Evolutionary conservation across 257 asterid species (phyloP).

Genomic region (Nyctanthes arbortristis): DNA sequence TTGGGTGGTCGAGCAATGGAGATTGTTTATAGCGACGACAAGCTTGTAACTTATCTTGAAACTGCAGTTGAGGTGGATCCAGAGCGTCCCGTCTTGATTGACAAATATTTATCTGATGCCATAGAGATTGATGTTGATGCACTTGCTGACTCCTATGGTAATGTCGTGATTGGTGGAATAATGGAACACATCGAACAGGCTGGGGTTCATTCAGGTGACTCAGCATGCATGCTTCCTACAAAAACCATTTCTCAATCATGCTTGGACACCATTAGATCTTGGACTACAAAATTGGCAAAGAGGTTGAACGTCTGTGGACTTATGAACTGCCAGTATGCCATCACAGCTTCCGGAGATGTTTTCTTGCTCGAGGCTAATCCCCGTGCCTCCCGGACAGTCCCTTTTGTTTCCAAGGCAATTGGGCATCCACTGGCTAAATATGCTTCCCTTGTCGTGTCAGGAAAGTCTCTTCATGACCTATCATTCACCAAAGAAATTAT

Average conservation of each 20-base stretch:
- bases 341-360: conserved; percentile 77
- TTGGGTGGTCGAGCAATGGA: conserved; percentile 99
- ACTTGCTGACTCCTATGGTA: conserved; percentile 45
- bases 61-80: conserved; percentile 98
- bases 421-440: conserved; percentile 96
- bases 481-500: conserved; percentile 82
- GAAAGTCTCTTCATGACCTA: conserved; percentile 72
- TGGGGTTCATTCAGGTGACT: conserved; percentile 95
- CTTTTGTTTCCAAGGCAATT: conserved; percentile 94
- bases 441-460: conserved; percentile 96
- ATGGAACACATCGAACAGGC: conserved; percentile 99
- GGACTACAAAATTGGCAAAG: conserved; percentile 89
- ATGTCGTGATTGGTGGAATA: conserved; percentile 74
- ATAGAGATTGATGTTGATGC: conserved; percentile 54
- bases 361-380: conserved; percentile 96
- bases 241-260: conserved; percentile 66
- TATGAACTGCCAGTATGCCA: conserved; percentile 96
- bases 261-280: conserved; percentile 73
- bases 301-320: conserved; percentile 79
- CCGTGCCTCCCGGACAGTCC: conserved; percentile 94
- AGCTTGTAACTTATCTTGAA: conserved; percentile 72
- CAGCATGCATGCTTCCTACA: conserved; percentile 97
- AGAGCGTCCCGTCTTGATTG: conserved; percentile 82
- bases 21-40: conserved; percentile 92
- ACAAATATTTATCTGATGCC: conserved; percentile 49